phyloP scores from a whole-genome alignment of 768 basidiomycete species.

The Hebeloma cylindrosporum region DNA sequence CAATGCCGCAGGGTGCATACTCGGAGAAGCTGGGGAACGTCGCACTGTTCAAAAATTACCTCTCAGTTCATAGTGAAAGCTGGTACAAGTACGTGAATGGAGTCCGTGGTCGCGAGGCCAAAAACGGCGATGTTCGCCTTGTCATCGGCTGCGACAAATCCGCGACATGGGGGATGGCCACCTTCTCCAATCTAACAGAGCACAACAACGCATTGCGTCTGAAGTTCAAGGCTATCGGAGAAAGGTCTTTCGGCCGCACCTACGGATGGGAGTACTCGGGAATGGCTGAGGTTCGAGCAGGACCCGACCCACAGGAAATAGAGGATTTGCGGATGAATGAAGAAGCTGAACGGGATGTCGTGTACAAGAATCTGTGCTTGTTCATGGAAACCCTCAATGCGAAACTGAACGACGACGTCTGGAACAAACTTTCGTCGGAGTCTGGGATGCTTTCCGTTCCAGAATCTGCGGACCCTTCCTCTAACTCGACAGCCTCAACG shows the following conservation, averaged over 20 bases:
- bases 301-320: slow-evolving; percentile 8
- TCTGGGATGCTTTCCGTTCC: not conserved
- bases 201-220: not conserved
- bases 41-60: slow-evolving; percentile 11
- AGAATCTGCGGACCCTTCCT: not conserved
- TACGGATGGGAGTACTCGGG: slow-evolving; percentile 19
- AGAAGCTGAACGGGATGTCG: not conserved
- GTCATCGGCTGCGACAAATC: slow-evolving; percentile 21
- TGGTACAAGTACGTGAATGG: slow-evolving; percentile 22
- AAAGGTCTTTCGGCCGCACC: not conserved
- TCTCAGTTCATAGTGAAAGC: slow-evolving; percentile 10
- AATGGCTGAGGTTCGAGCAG: slow-evolving; percentile 11
- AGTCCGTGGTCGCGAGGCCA: slow-evolving; percentile 10
- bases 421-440: slow-evolving; percentile 3
- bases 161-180: slow-evolving; percentile 21
- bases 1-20: slow-evolving; percentile 20
- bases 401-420: slow-evolving; percentile 5
- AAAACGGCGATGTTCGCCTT: slow-evolving; percentile 21
- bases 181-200: slow-evolving; percentile 11
- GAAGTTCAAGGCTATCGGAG: not conserved
- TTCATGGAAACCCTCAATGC: slow-evolving; percentile 16
- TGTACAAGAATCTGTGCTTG: slow-evolving; percentile 15
- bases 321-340: not conserved
- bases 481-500: no score
- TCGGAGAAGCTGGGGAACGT: slow-evolving; percentile 13